These are phyloP conservation scores for Microbotryum silenes-acaulis DNA, from an alignment of 1,284 basidiomycete species.

Conservation along the genomic window DNA sequence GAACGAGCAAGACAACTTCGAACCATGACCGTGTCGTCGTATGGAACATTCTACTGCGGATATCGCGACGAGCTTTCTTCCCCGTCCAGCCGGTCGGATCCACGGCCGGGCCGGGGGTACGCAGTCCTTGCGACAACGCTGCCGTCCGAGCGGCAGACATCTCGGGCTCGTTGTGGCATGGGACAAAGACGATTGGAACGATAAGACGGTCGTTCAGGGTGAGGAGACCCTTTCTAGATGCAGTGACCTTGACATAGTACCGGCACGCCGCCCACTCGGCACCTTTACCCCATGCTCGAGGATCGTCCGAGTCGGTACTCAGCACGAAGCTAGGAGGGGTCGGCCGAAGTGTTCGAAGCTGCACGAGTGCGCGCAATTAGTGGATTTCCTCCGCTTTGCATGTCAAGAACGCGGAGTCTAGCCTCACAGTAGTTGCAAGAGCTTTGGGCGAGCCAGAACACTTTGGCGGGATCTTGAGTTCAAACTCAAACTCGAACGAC, in stretches of 20 bases:
- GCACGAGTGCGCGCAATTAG: neutral
- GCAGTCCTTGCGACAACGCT: neutral
- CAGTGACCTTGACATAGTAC: conserved; percentile 31
- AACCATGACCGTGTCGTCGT: conserved; percentile 8
- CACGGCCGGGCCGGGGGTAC: neutral
- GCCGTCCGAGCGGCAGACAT: conserved; percentile 7
- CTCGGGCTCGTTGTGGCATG: conserved; percentile 11
- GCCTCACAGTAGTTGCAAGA: no score
- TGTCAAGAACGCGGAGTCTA: no score
- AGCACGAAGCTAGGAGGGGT: neutral
- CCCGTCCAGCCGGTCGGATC: conserved; percentile 26
- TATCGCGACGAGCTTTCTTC: conserved; percentile 13
- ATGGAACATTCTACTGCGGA: conserved; percentile 5
- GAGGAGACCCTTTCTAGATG: conserved; percentile 21
- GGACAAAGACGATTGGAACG: conserved; percentile 27
- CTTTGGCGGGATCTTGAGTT: conserved; percentile 13
- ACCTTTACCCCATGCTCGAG: neutral
- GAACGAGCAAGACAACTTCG: conserved; percentile 8
- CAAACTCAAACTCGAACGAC: conserved; percentile 23
- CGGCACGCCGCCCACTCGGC: conserved; percentile 12
- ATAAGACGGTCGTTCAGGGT: conserved; percentile 28
- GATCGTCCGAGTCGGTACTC: neutral
- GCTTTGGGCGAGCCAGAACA: no score
- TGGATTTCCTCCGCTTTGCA: neutral
- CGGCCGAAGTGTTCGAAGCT: neutral